Base-by-base conservation (phyloP, 345 rosid genomes). In the Turritis glabra region DNA sequence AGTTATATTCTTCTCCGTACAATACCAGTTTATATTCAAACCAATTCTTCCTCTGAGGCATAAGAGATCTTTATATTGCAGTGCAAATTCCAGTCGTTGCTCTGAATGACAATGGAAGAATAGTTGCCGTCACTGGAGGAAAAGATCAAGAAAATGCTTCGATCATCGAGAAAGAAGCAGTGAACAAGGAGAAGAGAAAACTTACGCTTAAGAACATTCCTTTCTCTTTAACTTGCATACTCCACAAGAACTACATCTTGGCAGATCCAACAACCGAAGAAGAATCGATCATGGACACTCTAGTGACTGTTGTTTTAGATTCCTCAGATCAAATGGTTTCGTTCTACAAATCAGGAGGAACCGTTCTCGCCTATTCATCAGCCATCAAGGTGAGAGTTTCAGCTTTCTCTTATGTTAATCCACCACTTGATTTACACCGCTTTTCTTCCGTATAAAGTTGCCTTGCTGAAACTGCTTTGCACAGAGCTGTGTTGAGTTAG, bases 181-280 rank as follows among this genome's bases (percentile, higher is more conserved):
- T 91, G 38, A 86, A 87, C 73, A 87, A 82, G 78, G 95, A 80
- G 79, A 90, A 77, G 87, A 87, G 97, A 79, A 90, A 88, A 69
- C 88, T 91, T 46, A 81, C 80, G 1, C 82, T 88, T 19, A 79
- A 79, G 69, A 88, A 82, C 84, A 79, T 81, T 13, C 95, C 95
- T 0, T 88, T 85, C 80, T 88, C 95, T 19, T 78, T 94, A 77
- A 90, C 92, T 27, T 88, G 91, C 70, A 27, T 87, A 62, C 96
- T 94, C 69, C 87, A 91, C 82, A 87, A 81, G 84, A 91, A 82
- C 29, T 81, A 90, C 80, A 85, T 94, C 71, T 75, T 94, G 77
- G 90, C 88, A n/a, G 97, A 91, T 69, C 96, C 98, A 35, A 87
- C 89, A 75, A 81, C 89, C 0, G 97, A 88, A 85, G 97, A 94